Conservation (phyloP, 805 yeast genomes). For the Ogataea ganodermae region DNA sequence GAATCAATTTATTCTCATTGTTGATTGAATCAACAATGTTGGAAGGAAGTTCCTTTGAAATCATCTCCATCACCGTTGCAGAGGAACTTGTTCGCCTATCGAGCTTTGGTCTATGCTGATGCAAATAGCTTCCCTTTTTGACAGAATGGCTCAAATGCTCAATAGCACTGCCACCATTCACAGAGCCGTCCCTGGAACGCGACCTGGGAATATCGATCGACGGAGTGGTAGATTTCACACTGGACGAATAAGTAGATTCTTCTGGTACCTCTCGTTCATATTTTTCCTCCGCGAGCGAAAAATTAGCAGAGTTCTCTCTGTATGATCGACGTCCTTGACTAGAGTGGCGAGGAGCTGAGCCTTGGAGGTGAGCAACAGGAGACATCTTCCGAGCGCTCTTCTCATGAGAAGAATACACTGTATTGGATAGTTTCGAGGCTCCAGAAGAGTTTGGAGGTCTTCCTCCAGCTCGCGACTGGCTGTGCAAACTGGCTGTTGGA, state of each 20-base stretch:
- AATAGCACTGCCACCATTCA: neutral
- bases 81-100: slow-evolving; percentile 14
- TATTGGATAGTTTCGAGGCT: slow-evolving; percentile 1
- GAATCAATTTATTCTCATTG: slow-evolving; percentile 31
- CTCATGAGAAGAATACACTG: neutral
- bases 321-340: neutral
- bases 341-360: neutral
- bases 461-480: slow-evolving; percentile 17
- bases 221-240: slow-evolving; percentile 26
- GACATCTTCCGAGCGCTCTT: neutral
- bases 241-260: slow-evolving; percentile 24
- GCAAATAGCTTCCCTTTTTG: slow-evolving; percentile 3
- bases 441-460: slow-evolving; percentile 1
- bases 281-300: neutral
- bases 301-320: neutral
- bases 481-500: slow-evolving; percentile 44
- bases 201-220: slow-evolving; percentile 34
- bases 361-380: neutral
- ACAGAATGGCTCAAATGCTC: slow-evolving; percentile 7
- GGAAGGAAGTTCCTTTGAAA: slow-evolving; percentile 32
- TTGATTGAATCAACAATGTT: slow-evolving; percentile 33
- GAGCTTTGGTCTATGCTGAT: slow-evolving; percentile 13
- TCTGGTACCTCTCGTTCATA: slow-evolving; percentile 3
- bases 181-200: slow-evolving; percentile 9
- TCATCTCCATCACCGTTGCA: slow-evolving; percentile 22